A percentile compares a stretch with the other conserved stretches of the same genome.
Conservation (phyloP, 805 yeast species). For the Scheffersomyces stipitis region DNA sequence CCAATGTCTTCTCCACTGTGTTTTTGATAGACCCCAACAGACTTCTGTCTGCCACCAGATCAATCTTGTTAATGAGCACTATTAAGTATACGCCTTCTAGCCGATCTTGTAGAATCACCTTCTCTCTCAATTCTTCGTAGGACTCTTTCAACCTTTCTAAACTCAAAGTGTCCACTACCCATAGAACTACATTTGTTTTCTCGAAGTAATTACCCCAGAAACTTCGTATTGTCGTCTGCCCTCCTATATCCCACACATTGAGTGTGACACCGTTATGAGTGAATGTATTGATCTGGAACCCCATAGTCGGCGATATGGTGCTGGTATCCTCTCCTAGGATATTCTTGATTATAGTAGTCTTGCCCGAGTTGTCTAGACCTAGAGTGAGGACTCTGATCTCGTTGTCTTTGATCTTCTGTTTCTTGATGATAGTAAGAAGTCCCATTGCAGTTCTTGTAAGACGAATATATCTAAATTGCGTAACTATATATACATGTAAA, state of each 20-base stretch:
- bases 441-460: slow-evolving; percentile 57
- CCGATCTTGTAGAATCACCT: slow-evolving; percentile 63
- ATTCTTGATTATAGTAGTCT: slow-evolving; percentile 74
- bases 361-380: slow-evolving; percentile 91
- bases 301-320: slow-evolving; percentile 83
- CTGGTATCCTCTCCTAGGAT: slow-evolving; percentile 51
- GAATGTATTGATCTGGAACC: slow-evolving; percentile 75
- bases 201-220: slow-evolving; percentile 86
- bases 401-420: slow-evolving; percentile 76
- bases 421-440: slow-evolving; percentile 70
- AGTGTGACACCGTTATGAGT: slow-evolving; percentile 42
- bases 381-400: slow-evolving; percentile 74
- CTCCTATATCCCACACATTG: slow-evolving; percentile 89
- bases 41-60: slow-evolving; percentile 41
- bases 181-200: slow-evolving; percentile 66
- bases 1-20: slow-evolving; percentile 14
- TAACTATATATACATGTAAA: too few species aligned
- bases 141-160: slow-evolving; percentile 65
- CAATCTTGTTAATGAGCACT: slow-evolving; percentile 74
- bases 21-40: slow-evolving; percentile 7
- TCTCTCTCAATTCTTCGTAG: slow-evolving; percentile 57
- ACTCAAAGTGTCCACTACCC: slow-evolving; percentile 80
- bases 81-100: slow-evolving; percentile 69
- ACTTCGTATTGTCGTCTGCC: slow-evolving; percentile 39
- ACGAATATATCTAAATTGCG: too few species aligned